Evolutionary conservation across 2,329 filamentous ascomycete genomes (phyloP), one percentile per base, ranked within the genome.

Genomic region (Waltergamsia citrina): DNA sequence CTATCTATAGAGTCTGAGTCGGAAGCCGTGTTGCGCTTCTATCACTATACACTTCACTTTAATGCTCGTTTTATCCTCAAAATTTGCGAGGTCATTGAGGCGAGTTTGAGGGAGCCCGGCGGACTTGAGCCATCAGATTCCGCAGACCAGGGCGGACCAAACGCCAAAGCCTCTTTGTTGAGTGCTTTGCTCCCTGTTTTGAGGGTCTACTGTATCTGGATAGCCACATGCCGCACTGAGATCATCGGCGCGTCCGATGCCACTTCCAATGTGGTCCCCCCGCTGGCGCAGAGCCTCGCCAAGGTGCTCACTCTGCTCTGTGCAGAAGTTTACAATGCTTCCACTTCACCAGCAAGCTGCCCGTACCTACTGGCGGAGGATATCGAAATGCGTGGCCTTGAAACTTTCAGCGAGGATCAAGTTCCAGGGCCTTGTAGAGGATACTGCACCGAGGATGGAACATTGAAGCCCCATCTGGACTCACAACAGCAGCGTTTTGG

Each of bases 61-160:
- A 94, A 94, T 48, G 65, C 86, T 31, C 81, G 81, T 33, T 85
- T 81, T 8, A 81, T 93, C 46, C 74, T 79, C 36, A 72, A 74
- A 1, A 65, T 94, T 21, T 71, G 88, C 29, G 77, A 81, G 34
- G 63, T 81, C 19, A 64, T 94, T 23, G 66, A 80, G 41, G 68
- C 74, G n/a, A 80, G 86, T 45, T 65, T 94, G 4, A 71, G 41
- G 21, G 37, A 46, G 18, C 45, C 41, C n/a, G 41, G 45, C 27
- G 41, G 47, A 6, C 36, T 39, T 3, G 40, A 49, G 26, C 49
- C 46, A 8, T 38, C 42, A 11, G 38, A 38, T 24, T 36, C 45
- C 10, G 45, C 48, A 23, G 35, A 40, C 31, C 35, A 34, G 14
- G 39, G 42, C 32, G 41, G 20, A 16, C 18, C 21, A 11, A 41